These are phyloP conservation scores for Lyophyllum atratum DNA, from an alignment of 768 basidiomycete genomes.

Conservation along the genomic window DNA sequence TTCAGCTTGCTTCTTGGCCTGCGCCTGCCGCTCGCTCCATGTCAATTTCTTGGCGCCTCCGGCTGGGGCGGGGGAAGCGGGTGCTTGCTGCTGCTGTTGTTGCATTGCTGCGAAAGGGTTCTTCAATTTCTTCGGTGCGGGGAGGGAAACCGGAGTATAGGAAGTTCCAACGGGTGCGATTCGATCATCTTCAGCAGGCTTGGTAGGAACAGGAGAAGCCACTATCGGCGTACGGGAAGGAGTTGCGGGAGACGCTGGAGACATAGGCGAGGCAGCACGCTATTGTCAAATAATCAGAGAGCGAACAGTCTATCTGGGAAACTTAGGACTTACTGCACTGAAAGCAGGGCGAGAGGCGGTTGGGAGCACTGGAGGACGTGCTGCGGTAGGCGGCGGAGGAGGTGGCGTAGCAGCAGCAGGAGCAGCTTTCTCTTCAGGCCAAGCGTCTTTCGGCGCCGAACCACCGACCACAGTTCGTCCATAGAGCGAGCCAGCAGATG, in stretches of 20 bases:
- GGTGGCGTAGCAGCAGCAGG: constrained; percentile 41
- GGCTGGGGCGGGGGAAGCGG: constrained; percentile 26
- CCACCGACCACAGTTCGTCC: constrained; percentile 37
- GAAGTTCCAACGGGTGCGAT: constrained; percentile 87
- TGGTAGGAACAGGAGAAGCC: constrained; percentile 55
- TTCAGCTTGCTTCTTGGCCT: constrained; percentile 84
- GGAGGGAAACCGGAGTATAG: constrained; percentile 85
- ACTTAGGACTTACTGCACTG: constrained; percentile 29
- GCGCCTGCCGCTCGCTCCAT: constrained; percentile 91
- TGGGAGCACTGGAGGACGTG: constrained; percentile 50
- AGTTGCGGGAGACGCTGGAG: constrained; percentile 14
- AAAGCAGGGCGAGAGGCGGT: constrained; percentile 42
- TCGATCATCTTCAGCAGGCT: constrained; percentile 77
- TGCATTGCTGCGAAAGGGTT: constrained; percentile 77
- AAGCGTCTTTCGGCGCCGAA: constrained; percentile 55
- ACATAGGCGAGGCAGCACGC: constrained; percentile 16
- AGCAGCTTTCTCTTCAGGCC: constrained; percentile 53
- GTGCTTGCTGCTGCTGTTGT: constrained; percentile 45
- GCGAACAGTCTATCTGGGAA: not conserved
- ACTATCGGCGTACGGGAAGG: constrained; percentile 35
- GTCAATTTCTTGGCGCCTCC: constrained; percentile 77
- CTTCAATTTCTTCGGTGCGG: constrained; percentile 83
- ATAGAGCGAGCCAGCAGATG: constrained; percentile 45
- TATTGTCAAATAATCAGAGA: constrained; percentile 3
- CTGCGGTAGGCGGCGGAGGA: constrained; percentile 44